These are phyloP conservation scores for Phyllosticta citrichinensis DNA, from an alignment of 2,329 filamentous ascomycete genomes.

Conservation along the genomic window DNA sequence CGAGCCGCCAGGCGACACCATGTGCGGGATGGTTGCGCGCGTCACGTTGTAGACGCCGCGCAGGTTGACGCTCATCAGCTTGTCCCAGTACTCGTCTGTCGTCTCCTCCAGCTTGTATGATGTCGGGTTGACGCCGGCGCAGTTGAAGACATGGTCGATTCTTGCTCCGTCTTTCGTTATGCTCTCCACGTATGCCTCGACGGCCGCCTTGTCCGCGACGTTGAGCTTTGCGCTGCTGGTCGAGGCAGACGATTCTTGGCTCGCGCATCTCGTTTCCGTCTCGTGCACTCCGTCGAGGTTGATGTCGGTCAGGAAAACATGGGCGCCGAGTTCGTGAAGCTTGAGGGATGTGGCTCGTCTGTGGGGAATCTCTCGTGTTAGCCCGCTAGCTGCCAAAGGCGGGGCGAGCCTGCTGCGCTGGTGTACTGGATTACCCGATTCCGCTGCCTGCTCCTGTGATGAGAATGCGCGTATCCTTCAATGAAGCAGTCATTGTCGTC, in stretches of 20 bases:
- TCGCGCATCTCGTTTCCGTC: slow-evolving; percentile 65
- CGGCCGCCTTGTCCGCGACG: slow-evolving; percentile 79
- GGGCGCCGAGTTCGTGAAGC: slow-evolving; percentile 49
- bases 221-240: slow-evolving; percentile 66
- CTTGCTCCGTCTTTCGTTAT: slow-evolving; percentile 73
- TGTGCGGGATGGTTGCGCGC: slow-evolving; percentile 92
- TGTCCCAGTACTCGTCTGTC: slow-evolving; percentile 88
- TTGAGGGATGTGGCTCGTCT: slow-evolving; percentile 9
- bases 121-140: slow-evolving; percentile 93
- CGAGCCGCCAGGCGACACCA: slow-evolving; percentile 97
- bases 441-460: slow-evolving; percentile 82
- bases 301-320: slow-evolving; percentile 86
- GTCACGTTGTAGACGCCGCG: slow-evolving; percentile 93
- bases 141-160: slow-evolving; percentile 93
- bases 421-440: slow-evolving; percentile 53
- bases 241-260: slow-evolving; percentile 74
- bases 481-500: slow-evolving; percentile 38
- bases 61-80: slow-evolving; percentile 85
- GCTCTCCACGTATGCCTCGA: slow-evolving; percentile 30
- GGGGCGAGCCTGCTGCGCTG: not conserved
- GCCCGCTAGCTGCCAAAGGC: not conserved
- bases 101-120: slow-evolving; percentile 84
- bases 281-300: slow-evolving; percentile 82
- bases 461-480: slow-evolving; percentile 74
- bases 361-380: not conserved